Base-by-base conservation (phyloP, 495 filamentous ascomycete species). In the Aspergillus olivimuriae region DNA sequence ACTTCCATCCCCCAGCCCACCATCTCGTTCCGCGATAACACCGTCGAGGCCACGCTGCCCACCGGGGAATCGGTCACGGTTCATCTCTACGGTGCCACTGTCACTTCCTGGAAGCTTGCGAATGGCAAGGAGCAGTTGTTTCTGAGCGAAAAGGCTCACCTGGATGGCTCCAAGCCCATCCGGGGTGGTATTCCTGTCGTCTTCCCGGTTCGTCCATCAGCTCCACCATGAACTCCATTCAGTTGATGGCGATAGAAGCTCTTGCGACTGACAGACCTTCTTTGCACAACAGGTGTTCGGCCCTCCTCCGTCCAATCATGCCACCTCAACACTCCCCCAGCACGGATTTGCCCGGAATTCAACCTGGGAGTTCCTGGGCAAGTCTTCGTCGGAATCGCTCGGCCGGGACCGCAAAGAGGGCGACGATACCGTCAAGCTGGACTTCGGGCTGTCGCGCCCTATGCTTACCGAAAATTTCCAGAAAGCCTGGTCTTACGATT, bases 261-360 rank as follows among this genome's bases (percentile, higher is more conserved):
- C n/a, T n/a, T n/a, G n/a, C n/a, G n/a, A n/a, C n/a, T n/a, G n/a
- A n/a, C n/a, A n/a, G n/a, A n/a, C n/a, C n/a, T n/a, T n/a, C n/a
- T n/a, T n/a, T n/a, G n/a, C n/a, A n/a, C n/a, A 34, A 14, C 48
- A 96, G 89, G 86, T 94, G 57, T 98, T 98, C 62, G 92, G 92
- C 24, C 86, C 86, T 32, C 76, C 87, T 8, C 81, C 83, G 24
- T 62, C 79, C 48, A 77, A 87, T 60, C 78, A 85, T 36, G 73
- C 81, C 5, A 89, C 87, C 21, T 75, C 75, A 22, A 58, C 71
- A 19, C 82, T 99, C 12, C 84, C 91, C 10, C 91, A 96, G 64
- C 94, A 99, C 68, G 94, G 94, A 51, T 95, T 99, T 65, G 94
- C 94, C 18, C 87, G 94, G 41, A 90, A 78, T 49, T 86, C 83